These are phyloP conservation scores for Jasminum sambac DNA, from an alignment of 257 asterid genomes.

Conservation along the genomic window DNA sequence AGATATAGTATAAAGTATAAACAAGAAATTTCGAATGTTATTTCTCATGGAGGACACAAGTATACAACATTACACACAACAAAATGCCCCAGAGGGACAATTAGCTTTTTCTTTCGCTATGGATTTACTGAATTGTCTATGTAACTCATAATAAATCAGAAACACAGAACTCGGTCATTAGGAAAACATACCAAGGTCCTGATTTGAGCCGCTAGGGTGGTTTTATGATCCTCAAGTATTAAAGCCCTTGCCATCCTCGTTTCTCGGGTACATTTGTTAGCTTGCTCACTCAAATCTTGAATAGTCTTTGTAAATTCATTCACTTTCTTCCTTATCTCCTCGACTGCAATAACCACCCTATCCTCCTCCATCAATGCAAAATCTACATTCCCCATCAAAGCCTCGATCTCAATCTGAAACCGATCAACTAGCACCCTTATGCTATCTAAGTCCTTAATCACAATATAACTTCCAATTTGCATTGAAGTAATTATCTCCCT, in stretches of 20 bases:
- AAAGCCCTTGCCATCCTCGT: slow-evolving; percentile 66
- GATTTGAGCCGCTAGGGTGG: slow-evolving; percentile 45
- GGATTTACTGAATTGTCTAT: slow-evolving; percentile 9
- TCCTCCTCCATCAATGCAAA: slow-evolving; percentile 60
- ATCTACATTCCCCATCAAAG: slow-evolving; percentile 48
- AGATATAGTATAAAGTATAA: slow-evolving; percentile 10
- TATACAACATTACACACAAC: slow-evolving; percentile 12
- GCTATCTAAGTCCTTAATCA: slow-evolving; percentile 58
- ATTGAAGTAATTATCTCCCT: slow-evolving; percentile 53
- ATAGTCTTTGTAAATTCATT: slow-evolving; percentile 54
- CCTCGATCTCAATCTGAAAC: slow-evolving; percentile 59
- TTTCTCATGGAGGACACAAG: slow-evolving; percentile 4
- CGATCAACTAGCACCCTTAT: slow-evolving; percentile 53
- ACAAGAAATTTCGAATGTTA: background rate
- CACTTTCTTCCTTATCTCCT: slow-evolving; percentile 58
- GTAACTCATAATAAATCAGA: slow-evolving; percentile 7
- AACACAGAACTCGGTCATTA: slow-evolving; percentile 27
- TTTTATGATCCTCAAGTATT: slow-evolving; percentile 59
- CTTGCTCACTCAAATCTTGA: slow-evolving; percentile 51
- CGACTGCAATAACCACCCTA: slow-evolving; percentile 62
- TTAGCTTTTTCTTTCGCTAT: slow-evolving; percentile 10
- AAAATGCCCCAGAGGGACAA: slow-evolving; percentile 10
- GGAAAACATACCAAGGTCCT: slow-evolving; percentile 51
- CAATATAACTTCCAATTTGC: slow-evolving; percentile 55
- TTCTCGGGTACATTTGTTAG: slow-evolving; percentile 60